phyloP scores from a whole-genome alignment of 2,329 filamentous ascomycete genomes.

The Fusarium setosum region DNA sequence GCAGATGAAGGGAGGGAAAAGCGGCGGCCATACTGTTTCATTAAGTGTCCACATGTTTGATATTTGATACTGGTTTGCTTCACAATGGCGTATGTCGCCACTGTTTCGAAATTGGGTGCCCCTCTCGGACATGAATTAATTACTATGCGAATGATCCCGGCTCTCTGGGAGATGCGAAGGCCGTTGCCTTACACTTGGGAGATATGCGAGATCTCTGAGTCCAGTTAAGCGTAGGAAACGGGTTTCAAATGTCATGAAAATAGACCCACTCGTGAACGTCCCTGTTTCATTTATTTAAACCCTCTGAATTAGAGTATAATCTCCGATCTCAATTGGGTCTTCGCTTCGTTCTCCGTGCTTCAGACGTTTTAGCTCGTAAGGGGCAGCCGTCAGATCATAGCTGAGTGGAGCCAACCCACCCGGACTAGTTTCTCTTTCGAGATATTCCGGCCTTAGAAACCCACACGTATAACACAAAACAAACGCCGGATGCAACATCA shows the following conservation, averaged over 20 bases:
- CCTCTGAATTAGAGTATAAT: neutral
- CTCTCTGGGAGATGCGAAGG: neutral
- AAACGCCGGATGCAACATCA: neutral
- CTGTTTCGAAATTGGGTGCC: neutral
- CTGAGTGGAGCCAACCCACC: neutral
- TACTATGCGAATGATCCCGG: no score
- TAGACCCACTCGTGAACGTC: neutral
- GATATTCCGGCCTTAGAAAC: neutral
- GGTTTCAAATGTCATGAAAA: neutral
- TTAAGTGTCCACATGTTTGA: no score
- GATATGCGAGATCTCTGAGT: neutral
- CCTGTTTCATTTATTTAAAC: neutral
- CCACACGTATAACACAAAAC: neutral
- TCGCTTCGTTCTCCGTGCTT: neutral
- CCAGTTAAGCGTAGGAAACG: neutral
- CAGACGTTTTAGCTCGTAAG: neutral
- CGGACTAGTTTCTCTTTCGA: neutral
- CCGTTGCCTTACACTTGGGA: no score
- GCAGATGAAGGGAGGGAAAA: no score
- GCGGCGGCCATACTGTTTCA: no score
- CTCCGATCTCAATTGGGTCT: conserved; percentile 2
- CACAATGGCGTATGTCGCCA: neutral
- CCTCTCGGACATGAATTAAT: neutral
- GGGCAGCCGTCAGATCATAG: neutral
- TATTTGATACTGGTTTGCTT: no score